These are phyloP conservation scores for Leucocoprinus sp. DNA, from an alignment of 768 basidiomycete species.

Conservation along the genomic window DNA sequence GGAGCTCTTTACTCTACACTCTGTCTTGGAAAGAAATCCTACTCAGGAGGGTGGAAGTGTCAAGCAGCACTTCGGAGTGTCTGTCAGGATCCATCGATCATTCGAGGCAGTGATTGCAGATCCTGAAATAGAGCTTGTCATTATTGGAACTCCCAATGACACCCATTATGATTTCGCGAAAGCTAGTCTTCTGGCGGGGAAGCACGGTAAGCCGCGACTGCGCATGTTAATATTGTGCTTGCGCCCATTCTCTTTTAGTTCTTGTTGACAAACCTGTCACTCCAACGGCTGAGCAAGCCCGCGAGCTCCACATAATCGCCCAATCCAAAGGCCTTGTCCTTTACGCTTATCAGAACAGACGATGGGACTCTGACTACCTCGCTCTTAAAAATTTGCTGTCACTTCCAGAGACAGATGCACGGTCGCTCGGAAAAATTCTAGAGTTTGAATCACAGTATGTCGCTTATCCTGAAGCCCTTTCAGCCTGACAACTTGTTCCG, in stretches of 20 bases:
- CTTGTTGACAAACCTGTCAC: constrained; percentile 79
- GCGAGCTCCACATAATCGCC: constrained; percentile 53
- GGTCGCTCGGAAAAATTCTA: constrained; percentile 50
- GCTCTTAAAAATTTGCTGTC: constrained; percentile 52
- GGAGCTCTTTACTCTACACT: constrained; percentile 57
- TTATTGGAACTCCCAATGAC: constrained; percentile 65
- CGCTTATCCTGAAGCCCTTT: background rate
- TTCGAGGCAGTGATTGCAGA: constrained; percentile 57
- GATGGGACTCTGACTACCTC: constrained; percentile 76
- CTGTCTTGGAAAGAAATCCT: constrained; percentile 73
- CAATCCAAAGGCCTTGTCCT: constrained; percentile 51
- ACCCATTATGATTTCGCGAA: constrained; percentile 69
- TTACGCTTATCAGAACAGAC: constrained; percentile 67
- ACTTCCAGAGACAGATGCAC: constrained; percentile 40
- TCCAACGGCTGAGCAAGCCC: constrained; percentile 48
- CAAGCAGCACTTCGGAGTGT: constrained; percentile 53
- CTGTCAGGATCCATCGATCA: constrained; percentile 47
- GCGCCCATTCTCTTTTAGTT: constrained; percentile 28
- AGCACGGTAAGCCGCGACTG: constrained; percentile 45
- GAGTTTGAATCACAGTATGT: constrained; percentile 74
- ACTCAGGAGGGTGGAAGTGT: constrained; percentile 52
- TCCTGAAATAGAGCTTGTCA: constrained; percentile 55
- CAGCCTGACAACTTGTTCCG: background rate
- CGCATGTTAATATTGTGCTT: background rate
- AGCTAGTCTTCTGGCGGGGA: constrained; percentile 56